A percentile compares a stretch with the other conserved stretches of the same genome.
phyloP scores from a whole-genome alignment of 176 grass and related monocot genomes.

The Oryza rufipogon region DNA sequence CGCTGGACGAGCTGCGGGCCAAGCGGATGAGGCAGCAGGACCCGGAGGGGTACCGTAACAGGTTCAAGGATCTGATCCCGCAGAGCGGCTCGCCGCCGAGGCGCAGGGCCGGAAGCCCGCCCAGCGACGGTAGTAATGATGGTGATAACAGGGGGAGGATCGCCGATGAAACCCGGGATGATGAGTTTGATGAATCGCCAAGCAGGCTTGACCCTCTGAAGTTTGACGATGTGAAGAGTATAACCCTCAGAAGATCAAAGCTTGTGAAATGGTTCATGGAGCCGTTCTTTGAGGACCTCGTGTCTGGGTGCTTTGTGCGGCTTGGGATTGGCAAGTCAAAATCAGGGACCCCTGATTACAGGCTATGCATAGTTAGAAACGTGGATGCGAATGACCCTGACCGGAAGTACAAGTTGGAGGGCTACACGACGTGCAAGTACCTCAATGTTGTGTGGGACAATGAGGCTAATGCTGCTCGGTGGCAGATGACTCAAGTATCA shows the following conservation, averaged over 20 bases:
- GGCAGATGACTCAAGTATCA: slow-evolving; percentile 89
- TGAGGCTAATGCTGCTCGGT: slow-evolving; percentile 70
- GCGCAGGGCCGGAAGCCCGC: slow-evolving; percentile 56
- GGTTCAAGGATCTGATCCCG: slow-evolving; percentile 50
- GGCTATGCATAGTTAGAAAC: slow-evolving; percentile 84
- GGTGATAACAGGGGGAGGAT: slow-evolving; percentile 51
- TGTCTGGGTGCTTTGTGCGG: slow-evolving; percentile 79
- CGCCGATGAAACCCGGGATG: slow-evolving; percentile 58
- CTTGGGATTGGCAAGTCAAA: slow-evolving; percentile 84
- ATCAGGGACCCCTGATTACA: slow-evolving; percentile 66
- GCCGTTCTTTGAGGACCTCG: slow-evolving; percentile 89
- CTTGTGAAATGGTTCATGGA: slow-evolving; percentile 99
- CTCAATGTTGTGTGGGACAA: slow-evolving; percentile 82
- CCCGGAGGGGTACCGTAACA: slow-evolving; percentile 54
- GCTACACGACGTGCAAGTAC: slow-evolving; percentile 77
- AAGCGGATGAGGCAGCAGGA: slow-evolving; percentile 73
- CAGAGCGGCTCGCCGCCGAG: slow-evolving; percentile 36
- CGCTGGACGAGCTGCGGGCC: slow-evolving; percentile 65
- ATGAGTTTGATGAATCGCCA: slow-evolving; percentile 76
- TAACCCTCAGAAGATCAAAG: slow-evolving; percentile 80
- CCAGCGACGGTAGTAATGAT: slow-evolving; percentile 69
- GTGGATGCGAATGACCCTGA: slow-evolving; percentile 83
- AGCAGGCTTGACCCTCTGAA: slow-evolving; percentile 65
- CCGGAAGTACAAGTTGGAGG: slow-evolving; percentile 74
- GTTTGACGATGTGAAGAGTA: slow-evolving; percentile 78